Conservation (phyloP, 2,329 filamentous ascomycete species). For the Tolypocladium album region DNA sequence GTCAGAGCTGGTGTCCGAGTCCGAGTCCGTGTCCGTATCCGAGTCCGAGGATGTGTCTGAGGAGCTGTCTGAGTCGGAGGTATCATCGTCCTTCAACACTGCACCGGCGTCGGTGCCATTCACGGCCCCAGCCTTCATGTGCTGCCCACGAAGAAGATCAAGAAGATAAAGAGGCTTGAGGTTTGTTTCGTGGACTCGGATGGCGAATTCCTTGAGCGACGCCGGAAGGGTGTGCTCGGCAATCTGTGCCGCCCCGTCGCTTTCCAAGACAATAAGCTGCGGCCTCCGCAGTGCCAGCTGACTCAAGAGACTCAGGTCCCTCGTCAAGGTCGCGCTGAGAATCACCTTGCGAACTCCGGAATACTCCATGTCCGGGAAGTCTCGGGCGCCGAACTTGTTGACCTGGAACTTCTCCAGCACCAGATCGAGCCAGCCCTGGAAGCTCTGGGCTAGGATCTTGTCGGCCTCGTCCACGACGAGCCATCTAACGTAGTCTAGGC, state of each 20-base stretch:
- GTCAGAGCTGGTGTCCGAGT: slow-evolving; percentile 17
- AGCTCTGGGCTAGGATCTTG: slow-evolving; percentile 80
- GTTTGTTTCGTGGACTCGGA: slow-evolving; percentile 57
- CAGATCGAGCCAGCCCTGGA: slow-evolving; percentile 77
- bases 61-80: slow-evolving; percentile 8
- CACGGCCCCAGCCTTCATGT: slow-evolving; percentile 25
- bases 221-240: slow-evolving; percentile 48
- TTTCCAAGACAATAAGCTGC: slow-evolving; percentile 65
- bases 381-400: slow-evolving; percentile 37
- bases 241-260: slow-evolving; percentile 30
- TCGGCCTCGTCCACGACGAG: slow-evolving; percentile 91
- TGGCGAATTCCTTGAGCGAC: slow-evolving; percentile 51
- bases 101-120: background rate
- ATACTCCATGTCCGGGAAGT: slow-evolving; percentile 41
- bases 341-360: slow-evolving; percentile 66
- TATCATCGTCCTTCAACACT: background rate
- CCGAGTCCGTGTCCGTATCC: slow-evolving; percentile 23
- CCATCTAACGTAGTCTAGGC: slow-evolving; percentile 70
- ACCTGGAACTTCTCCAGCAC: slow-evolving; percentile 53
- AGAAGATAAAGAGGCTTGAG: slow-evolving; percentile 81
- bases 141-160: slow-evolving; percentile 53
- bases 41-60: slow-evolving; percentile 14
- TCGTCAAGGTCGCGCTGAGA: slow-evolving; percentile 85
- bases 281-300: slow-evolving; percentile 64
- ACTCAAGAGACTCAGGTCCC: slow-evolving; percentile 69